Evolutionary conservation across 352 stramenopile species (phyloP).

Genomic region (Globisporangium parvum): DNA sequence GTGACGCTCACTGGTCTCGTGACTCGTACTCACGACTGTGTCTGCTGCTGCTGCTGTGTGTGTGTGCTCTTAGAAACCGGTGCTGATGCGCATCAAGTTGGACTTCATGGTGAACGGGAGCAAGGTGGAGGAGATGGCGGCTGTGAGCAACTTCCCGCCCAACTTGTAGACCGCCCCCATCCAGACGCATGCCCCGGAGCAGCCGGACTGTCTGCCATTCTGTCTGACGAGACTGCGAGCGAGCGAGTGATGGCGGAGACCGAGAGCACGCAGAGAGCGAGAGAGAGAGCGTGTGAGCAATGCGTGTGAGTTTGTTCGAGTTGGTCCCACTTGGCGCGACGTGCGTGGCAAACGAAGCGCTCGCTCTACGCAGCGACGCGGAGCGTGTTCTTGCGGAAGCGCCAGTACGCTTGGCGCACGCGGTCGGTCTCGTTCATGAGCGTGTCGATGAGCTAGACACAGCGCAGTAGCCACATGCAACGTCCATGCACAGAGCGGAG

Average conservation of each 20-base stretch:
- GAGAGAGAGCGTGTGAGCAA: background rate
- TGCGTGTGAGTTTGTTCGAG: background rate
- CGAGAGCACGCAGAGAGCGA: too few species aligned
- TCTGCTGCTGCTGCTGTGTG: constrained; percentile 9
- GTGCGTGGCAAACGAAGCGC: too few species aligned
- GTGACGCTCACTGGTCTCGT: too few species aligned
- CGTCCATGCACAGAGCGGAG: background rate
- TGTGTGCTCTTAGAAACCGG: constrained; percentile 88
- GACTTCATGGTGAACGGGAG: constrained; percentile 80
- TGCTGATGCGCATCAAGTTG: constrained; percentile 82
- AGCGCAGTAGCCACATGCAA: constrained; percentile 3
- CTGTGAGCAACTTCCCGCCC: constrained; percentile 69
- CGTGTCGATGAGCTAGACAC: constrained; percentile 44
- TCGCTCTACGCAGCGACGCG: constrained; percentile 16
- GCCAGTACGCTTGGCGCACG: constrained; percentile 69
- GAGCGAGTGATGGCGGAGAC: background rate
- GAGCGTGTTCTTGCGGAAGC: constrained; percentile 49
- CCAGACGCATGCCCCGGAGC: background rate
- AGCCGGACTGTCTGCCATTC: background rate
- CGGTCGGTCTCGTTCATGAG: constrained; percentile 72
- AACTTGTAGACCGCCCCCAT: constrained; percentile 37
- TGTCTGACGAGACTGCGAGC: too few species aligned
- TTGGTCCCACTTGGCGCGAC: too few species aligned
- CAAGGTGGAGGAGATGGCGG: constrained; percentile 83
- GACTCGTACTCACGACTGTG: background rate